These are phyloP conservation scores for Silene conica DNA, from an alignment of 148 eudicot genomes.

Conservation along the genomic window DNA sequence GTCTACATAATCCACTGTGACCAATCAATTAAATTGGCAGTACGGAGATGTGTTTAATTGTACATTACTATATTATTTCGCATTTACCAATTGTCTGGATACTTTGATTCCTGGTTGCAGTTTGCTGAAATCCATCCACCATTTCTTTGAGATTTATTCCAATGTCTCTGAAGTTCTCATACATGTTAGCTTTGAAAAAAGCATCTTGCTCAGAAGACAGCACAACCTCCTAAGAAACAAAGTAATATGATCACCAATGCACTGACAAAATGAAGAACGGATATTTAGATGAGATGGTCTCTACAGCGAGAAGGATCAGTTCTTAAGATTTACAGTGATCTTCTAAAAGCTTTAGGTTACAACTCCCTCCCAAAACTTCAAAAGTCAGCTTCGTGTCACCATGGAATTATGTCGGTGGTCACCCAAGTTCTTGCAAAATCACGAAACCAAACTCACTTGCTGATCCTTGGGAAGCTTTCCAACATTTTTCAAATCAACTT, in stretches of 20 bases:
- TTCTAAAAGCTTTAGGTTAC: background rate
- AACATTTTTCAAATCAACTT: conserved; percentile 69
- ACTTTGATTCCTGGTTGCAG: conserved; percentile 87
- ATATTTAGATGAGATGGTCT: background rate
- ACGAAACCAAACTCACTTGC: conserved; percentile 45
- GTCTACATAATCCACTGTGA: background rate
- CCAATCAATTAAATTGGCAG: background rate
- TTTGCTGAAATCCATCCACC: conserved; percentile 98
- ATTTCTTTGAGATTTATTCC: conserved; percentile 89
- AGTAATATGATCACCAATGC: background rate
- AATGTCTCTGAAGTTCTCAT: conserved; percentile 92
- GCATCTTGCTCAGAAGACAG: conserved; percentile 94
- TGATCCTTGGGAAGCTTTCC: conserved; percentile 75
- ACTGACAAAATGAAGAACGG: background rate
- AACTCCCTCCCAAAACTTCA: background rate
- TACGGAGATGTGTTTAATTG: background rate
- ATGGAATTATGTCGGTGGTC: background rate
- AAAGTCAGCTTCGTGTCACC: conserved; percentile 7
- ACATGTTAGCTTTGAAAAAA: conserved; percentile 89
- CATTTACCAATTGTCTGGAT: conserved; percentile 90
- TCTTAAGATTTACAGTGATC: background rate
- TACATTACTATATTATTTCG: conserved; percentile 1
- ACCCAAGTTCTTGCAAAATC: background rate
- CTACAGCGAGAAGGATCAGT: background rate
- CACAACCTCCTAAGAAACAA: conserved; percentile 67